Percentiles rank a stretch among this genome's conserved stretches.
phyloP scores from a whole-genome alignment of 306 rosid species.

The Quercus bicolor region DNA sequence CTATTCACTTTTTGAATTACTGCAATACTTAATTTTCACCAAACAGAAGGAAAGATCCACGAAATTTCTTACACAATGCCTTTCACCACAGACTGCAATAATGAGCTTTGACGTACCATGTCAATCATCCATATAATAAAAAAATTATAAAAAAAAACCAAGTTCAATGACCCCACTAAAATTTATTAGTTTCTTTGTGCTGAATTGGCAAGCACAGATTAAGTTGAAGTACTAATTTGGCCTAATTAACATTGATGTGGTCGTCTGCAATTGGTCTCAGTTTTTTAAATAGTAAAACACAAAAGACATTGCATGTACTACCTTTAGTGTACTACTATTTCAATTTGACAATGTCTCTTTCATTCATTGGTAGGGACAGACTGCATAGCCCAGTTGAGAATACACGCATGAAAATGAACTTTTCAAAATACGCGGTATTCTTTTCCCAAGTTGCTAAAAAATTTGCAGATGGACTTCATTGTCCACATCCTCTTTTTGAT shows the following conservation, averaged over 20 bases:
- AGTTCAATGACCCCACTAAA: background rate
- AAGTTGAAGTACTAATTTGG: background rate
- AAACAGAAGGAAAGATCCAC: background rate
- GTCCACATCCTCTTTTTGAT: no score
- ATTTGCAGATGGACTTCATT: no score
- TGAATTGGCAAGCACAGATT: background rate
- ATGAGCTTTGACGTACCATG: background rate
- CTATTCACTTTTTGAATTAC: no score
- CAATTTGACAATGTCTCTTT: background rate
- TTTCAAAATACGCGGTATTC: slow-evolving; percentile 18
- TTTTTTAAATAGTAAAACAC: background rate
- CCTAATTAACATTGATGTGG: background rate
- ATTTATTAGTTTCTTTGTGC: background rate
- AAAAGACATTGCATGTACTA: background rate
- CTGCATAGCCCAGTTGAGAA: background rate
- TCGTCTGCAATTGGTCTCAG: background rate
- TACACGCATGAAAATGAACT: background rate
- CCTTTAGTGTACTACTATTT: no score
- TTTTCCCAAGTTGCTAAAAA: background rate
- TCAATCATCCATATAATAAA: no score
- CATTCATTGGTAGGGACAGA: background rate
- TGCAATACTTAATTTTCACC: no score
- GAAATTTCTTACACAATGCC: background rate
- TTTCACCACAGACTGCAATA: background rate
- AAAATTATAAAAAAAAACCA: no score